A percentile compares a stretch with the other conserved stretches of the same genome.
Evolutionary conservation across 1,139 yeast species (phyloP).

Genomic region (Pichia inconspicua): DNA sequence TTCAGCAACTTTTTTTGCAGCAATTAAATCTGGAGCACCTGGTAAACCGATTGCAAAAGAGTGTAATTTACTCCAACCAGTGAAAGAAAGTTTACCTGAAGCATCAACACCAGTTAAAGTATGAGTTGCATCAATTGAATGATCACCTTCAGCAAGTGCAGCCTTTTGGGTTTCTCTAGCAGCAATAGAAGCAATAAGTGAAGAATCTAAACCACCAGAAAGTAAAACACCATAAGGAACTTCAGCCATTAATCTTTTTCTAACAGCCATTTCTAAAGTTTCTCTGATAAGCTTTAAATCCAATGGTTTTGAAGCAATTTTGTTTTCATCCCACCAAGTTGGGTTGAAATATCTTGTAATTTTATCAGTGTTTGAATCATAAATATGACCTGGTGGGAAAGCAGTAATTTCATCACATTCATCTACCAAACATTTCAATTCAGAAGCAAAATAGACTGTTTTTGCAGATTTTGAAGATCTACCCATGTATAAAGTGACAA

Average conservation of each 20-base stretch:
- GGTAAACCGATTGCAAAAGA: conserved; percentile 97
- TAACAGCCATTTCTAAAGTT: conserved; percentile 84
- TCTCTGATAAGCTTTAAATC: conserved; percentile 69
- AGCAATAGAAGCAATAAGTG: conserved; percentile 92
- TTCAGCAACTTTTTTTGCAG: conserved; percentile 94
- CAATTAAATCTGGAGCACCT: conserved; percentile 93
- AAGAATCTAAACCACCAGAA: conserved; percentile 95
- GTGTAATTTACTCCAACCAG: conserved; percentile 83
- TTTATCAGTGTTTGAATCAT: conserved; percentile 83
- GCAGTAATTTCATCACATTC: conserved; percentile 90
- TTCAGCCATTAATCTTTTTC: conserved; percentile 98
- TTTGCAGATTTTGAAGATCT: conserved; percentile 61
- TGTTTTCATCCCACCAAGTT: conserved; percentile 81
- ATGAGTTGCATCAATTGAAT: conserved; percentile 42
- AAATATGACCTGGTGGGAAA: conserved; percentile 98
- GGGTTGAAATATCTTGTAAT: conserved; percentile 85
- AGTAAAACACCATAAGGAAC: conserved; percentile 96
- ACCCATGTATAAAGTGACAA: conserved; percentile 95
- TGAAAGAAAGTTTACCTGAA: conserved; percentile 66
- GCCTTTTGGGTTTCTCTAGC: conserved; percentile 91
- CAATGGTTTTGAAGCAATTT: conserved; percentile 66
- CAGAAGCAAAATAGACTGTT: conserved; percentile 85
- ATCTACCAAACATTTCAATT: conserved; percentile 84
- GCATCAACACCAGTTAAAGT: conserved; percentile 90
- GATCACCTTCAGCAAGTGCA: conserved; percentile 38